Base-by-base conservation (phyloP, 768 basidiomycete genomes). In the Royoungia palumana region DNA sequence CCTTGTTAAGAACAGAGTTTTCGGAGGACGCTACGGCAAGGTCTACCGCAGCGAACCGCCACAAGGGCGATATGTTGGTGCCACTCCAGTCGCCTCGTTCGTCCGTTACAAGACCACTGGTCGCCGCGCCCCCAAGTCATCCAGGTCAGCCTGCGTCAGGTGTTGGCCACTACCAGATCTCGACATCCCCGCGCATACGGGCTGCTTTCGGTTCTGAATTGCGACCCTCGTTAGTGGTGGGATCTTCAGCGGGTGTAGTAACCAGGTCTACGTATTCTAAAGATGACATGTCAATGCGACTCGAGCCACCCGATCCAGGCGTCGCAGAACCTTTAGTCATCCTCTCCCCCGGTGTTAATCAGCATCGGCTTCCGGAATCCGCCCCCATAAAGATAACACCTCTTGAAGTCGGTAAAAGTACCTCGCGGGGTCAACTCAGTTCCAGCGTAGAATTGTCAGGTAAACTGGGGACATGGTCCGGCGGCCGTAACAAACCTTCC, bases 61-160 rank as follows among this genome's bases (percentile, higher is more conserved):
- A 16, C 10, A 32, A 34, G 20, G 42, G 14, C 9, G 37, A 35
- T 16, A 37, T 14, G n/a, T 28, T 10, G 2, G 19, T 13, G 4
- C 17, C n/a, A 40, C 35, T 36, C 32, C 32, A 16, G 16, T 32
- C 32, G 16, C 32, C 32, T 32, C 32, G 32, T 16, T 7, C 38
- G 17, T 13, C 42, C 20, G 30, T 22, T 14, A 1, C 1, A 10
- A 30, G 37, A 9, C 56, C 60, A 2, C 25, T 30, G 14, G 30
- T 44, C 24, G 40, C 32, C 8, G 27, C 37, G 9, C 52, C 53
- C 6, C 53, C 56, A n/a, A n/a, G n/a, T n/a, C n/a, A n/a, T n/a
- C n/a, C n/a, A n/a, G n/a, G n/a, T n/a, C n/a, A n/a, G n/a, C n/a
- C n/a, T n/a, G n/a, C n/a, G n/a, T n/a, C n/a, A n/a, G 19, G 10